These are phyloP conservation scores for Xenosphaeropsis pyriputrescens DNA, from an alignment of 2,329 filamentous ascomycete genomes.

Conservation along the genomic window DNA sequence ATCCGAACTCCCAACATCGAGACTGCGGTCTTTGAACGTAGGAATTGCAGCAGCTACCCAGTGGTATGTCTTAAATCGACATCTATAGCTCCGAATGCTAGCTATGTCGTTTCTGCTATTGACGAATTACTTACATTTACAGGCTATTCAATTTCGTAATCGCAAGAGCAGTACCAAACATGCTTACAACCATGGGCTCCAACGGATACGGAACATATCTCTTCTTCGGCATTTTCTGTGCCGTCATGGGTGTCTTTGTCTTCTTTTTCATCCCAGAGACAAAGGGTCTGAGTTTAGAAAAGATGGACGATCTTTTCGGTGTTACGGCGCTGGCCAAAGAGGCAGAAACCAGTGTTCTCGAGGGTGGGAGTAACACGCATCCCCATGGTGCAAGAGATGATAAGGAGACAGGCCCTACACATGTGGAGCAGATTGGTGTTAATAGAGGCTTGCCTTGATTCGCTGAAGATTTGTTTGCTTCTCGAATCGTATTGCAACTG, in stretches of 20 bases:
- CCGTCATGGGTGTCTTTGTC: conserved; percentile 35
- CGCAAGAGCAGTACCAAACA: conserved; percentile 50
- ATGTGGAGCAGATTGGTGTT: no score
- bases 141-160: conserved; percentile 60
- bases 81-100: no score
- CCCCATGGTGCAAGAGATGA: no score
- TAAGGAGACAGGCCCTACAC: no score
- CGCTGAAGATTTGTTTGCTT: no score
- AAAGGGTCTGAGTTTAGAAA: conserved; percentile 46
- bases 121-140: no score
- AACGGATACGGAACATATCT: conserved; percentile 45
- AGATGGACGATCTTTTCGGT: conserved; percentile 51
- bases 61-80: conserved; percentile 27
- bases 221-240: conserved; percentile 52
- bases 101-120: no score
- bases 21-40: conserved; percentile 52
- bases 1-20: conserved; percentile 53
- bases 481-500: no score
- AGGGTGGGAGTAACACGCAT: no score
- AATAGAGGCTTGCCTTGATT: no score
- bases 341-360: neutral
- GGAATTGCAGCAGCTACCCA: conserved; percentile 54
- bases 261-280: conserved; percentile 42
- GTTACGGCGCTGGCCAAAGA: conserved; percentile 29
- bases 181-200: conserved; percentile 39